Conservation (phyloP, 108 stramenopile genomes). For the Cyclotella cryptica region DNA sequence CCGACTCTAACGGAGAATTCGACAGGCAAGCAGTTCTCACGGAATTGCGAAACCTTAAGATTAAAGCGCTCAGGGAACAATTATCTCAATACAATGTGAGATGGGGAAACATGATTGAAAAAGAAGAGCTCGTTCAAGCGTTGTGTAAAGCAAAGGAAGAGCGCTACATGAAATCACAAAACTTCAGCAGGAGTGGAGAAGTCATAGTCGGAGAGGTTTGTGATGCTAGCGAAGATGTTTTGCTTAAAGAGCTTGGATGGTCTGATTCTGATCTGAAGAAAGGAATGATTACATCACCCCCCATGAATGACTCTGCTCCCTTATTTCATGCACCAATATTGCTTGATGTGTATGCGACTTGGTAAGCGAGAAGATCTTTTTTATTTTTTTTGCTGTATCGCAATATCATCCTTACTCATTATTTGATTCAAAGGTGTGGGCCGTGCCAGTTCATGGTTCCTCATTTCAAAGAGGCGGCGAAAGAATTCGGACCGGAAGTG, state of each 20-base stretch:
- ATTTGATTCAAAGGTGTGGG: constrained; percentile 64
- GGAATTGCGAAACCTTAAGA: constrained; percentile 61
- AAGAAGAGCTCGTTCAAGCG: constrained; percentile 82
- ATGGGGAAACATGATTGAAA: constrained; percentile 76
- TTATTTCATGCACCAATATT: constrained; percentile 62
- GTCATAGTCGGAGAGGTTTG: constrained; percentile 64
- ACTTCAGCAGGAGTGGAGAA: constrained; percentile 68
- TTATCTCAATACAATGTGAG: constrained; percentile 70
- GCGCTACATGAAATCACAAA: constrained; percentile 20
- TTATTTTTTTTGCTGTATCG: not conserved
- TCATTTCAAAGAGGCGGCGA: constrained; percentile 68
- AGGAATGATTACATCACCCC: constrained; percentile 2
- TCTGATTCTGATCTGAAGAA: constrained; percentile 22
- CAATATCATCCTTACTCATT: not conserved
- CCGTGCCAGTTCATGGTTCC: constrained; percentile 88
- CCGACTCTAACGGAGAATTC: constrained; percentile 28
- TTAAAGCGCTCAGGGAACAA: constrained; percentile 63
- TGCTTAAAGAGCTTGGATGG: constrained; percentile 65
- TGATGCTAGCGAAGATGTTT: constrained; percentile 60
- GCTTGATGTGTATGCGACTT: constrained; percentile 88
- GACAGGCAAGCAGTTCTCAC: constrained; percentile 49
- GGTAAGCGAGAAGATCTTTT: constrained; percentile 17
- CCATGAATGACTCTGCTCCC: constrained; percentile 12
- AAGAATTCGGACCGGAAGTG: constrained; percentile 63
- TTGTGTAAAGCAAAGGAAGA: constrained; percentile 61